These are phyloP conservation scores for Rhexocercosporidium sp. DNA, from an alignment of 2,329 filamentous ascomycete genomes.

Conservation along the genomic window DNA sequence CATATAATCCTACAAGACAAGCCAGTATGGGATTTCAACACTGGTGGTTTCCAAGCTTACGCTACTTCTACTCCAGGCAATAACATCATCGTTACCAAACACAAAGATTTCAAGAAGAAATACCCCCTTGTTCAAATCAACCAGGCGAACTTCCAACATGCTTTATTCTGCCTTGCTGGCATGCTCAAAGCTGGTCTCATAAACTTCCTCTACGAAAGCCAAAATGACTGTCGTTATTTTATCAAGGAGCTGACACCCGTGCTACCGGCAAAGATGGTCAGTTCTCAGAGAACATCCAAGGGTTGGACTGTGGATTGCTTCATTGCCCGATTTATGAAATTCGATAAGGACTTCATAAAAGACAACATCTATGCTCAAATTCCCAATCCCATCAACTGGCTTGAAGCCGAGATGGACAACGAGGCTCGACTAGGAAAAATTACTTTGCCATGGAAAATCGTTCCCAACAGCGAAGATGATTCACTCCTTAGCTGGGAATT, in stretches of 20 bases:
- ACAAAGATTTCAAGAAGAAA: neutral
- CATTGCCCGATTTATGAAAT: constrained; percentile 19
- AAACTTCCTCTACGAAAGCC: constrained; percentile 17
- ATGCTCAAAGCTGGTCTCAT: constrained; percentile 15
- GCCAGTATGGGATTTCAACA: constrained; percentile 8
- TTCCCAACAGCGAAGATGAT: neutral
- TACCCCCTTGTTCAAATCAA: neutral
- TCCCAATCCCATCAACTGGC: constrained; percentile 23
- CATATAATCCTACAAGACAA: neutral
- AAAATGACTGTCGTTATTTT: constrained; percentile 6
- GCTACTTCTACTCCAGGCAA: neutral
- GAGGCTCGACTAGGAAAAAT: neutral
- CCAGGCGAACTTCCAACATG: constrained; percentile 15
- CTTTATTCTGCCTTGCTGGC: constrained; percentile 19
- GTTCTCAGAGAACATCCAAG: constrained; percentile 5
- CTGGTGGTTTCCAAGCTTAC: constrained; percentile 4
- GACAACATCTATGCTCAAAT: neutral
- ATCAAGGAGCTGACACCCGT: neutral
- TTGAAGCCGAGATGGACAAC: constrained; percentile 21
- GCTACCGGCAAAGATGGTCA: neutral
- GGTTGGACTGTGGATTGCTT: constrained; percentile 28
- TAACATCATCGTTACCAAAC: neutral
- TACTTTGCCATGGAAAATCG: neutral
- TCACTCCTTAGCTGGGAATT: constrained; percentile 12
- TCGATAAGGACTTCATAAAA: constrained; percentile 2